Evolutionary conservation across 192 early-diverging fungal species (phyloP).

Genomic region (Linnemannia exigua): DNA sequence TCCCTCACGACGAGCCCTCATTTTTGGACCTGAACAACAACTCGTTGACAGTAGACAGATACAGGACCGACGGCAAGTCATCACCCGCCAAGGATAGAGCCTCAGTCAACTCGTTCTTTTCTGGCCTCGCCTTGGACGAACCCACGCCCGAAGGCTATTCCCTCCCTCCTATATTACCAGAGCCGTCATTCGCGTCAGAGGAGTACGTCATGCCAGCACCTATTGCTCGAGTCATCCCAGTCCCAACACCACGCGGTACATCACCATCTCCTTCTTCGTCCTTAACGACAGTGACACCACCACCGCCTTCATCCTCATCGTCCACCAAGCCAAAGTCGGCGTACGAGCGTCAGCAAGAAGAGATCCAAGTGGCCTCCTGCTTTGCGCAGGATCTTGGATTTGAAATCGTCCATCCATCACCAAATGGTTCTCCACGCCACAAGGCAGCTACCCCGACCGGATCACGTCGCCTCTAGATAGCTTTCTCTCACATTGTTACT

Average conservation of each 20-base stretch:
- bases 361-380: conserved; percentile 24
- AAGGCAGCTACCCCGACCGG: conserved; percentile 4
- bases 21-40: conserved; percentile 27
- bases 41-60: conserved; percentile 26
- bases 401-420: conserved; percentile 46
- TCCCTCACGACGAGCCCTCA: conserved; percentile 28
- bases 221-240: conserved; percentile 27
- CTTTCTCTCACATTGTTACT: not conserved
- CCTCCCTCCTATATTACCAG: conserved; percentile 8
- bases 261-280: not conserved
- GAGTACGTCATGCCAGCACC: conserved; percentile 46
- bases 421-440: conserved; percentile 11
- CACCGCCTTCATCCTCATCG: not conserved
- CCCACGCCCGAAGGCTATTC: conserved; percentile 5
- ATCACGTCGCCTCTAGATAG: conserved; percentile 11
- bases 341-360: conserved; percentile 30
- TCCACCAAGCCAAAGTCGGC: not conserved
- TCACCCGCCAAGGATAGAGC: conserved; percentile 22
- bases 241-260: not conserved
- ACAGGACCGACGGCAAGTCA: not conserved
- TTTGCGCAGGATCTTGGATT: conserved; percentile 54
- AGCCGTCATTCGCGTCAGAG: conserved; percentile 16
- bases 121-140: conserved; percentile 32
- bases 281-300: not conserved
- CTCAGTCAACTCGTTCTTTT: conserved; percentile 50